These are phyloP conservation scores for Cordyceps militaris DNA, from an alignment of 2,329 filamentous ascomycete species.

Conservation along the genomic window DNA sequence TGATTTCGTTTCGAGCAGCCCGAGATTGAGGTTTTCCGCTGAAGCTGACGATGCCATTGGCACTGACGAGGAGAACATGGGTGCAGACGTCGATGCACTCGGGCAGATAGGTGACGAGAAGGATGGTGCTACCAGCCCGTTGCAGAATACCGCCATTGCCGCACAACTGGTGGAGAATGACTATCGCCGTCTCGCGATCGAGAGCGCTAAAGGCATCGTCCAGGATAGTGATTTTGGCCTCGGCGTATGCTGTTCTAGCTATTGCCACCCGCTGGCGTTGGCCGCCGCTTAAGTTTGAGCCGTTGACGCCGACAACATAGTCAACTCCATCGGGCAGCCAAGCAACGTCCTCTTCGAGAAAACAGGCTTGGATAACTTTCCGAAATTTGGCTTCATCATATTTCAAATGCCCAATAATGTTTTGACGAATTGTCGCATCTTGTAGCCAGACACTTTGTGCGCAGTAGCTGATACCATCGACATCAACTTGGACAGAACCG, in stretches of 20 bases:
- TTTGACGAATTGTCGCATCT: neutral
- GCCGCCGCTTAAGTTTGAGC: neutral
- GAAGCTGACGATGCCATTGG: neutral
- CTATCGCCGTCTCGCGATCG: neutral
- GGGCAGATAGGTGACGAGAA: slow-evolving; percentile 1
- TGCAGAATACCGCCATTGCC: neutral
- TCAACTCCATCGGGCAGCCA: neutral
- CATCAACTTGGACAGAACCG: neutral
- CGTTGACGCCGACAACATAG: neutral
- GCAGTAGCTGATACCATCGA: neutral
- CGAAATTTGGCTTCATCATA: neutral
- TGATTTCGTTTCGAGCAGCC: neutral
- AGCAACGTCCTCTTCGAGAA: neutral
- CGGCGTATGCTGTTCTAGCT: slow-evolving; percentile 11
- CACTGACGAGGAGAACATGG: neutral
- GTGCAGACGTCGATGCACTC: neutral
- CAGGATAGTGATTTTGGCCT: neutral
- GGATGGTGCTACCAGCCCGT: neutral
- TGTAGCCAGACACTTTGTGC: neutral
- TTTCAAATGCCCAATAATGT: neutral
- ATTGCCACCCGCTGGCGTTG: slow-evolving; percentile 7
- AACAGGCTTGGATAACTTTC: neutral
- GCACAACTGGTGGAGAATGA: neutral
- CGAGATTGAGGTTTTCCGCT: too few species aligned
- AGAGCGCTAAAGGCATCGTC: slow-evolving; percentile 15